phyloP scores from a whole-genome alignment of 805 yeast genomes.

The Debaryomyces maramus region DNA sequence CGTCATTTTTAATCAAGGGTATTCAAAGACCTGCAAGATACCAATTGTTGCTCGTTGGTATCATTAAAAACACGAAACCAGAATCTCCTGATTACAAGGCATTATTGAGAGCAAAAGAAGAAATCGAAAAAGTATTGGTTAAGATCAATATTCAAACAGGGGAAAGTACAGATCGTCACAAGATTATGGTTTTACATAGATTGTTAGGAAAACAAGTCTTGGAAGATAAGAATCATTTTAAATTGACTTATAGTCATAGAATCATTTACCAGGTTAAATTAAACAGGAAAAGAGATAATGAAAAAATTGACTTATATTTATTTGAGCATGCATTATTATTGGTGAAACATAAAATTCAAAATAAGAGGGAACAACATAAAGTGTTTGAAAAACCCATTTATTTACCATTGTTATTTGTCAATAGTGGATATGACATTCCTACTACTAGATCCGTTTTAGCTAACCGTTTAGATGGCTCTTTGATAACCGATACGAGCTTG shows the following conservation, averaged over 20 bases:
- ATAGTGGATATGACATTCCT: constrained; percentile 79
- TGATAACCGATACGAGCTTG: constrained; percentile 34
- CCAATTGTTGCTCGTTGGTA: constrained; percentile 79
- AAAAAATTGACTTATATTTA: constrained; percentile 79
- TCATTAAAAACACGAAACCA: constrained; percentile 78
- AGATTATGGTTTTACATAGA: constrained; percentile 69
- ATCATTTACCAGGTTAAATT: constrained; percentile 77
- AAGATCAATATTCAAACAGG: constrained; percentile 88
- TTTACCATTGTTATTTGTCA: constrained; percentile 68
- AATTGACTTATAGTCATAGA: constrained; percentile 78
- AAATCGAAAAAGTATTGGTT: constrained; percentile 70
- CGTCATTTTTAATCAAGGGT: constrained; percentile 91
- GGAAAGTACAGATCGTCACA: constrained; percentile 89
- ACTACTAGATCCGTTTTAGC: constrained; percentile 48
- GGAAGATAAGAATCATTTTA: constrained; percentile 83
- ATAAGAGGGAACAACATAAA: constrained; percentile 86
- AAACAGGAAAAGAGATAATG: constrained; percentile 67
- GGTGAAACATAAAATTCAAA: constrained; percentile 81
- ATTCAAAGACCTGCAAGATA: constrained; percentile 95
- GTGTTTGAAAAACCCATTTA: constrained; percentile 90
- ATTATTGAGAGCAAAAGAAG: constrained; percentile 69
- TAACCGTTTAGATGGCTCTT: constrained; percentile 34
- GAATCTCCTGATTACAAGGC: constrained; percentile 70
- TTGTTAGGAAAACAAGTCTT: constrained; percentile 68
- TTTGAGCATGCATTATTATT: constrained; percentile 87